These are phyloP conservation scores for Penicillium sp. DNA, from an alignment of 2,329 filamentous ascomycete genomes.

Conservation along the genomic window DNA sequence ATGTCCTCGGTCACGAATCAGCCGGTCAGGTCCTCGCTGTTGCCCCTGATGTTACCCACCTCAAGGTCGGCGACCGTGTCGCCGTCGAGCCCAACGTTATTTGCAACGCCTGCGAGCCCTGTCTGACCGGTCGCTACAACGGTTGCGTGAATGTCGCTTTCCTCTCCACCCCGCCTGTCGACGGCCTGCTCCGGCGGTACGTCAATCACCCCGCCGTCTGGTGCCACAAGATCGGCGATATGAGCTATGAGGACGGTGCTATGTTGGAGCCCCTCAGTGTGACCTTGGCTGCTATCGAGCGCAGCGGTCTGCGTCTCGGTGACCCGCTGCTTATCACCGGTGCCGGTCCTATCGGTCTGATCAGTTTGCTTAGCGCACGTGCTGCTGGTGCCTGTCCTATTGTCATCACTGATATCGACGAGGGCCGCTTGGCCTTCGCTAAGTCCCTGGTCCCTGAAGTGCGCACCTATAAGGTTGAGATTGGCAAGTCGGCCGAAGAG, in stretches of 20 bases:
- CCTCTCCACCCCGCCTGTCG: conserved; percentile 80
- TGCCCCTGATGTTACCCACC: conserved; percentile 59
- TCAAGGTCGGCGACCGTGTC: conserved; percentile 80
- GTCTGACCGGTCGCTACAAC: conserved; percentile 87
- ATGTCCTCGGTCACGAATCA: conserved; percentile 90
- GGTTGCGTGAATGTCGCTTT: conserved; percentile 81
- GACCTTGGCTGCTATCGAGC: conserved; percentile 76
- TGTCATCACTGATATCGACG: conserved; percentile 90
- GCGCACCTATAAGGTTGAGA: conserved; percentile 55
- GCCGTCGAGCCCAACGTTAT: conserved; percentile 91
- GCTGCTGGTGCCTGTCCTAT: conserved; percentile 85
- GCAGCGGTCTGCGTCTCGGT: conserved; percentile 69
- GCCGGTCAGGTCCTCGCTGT: conserved; percentile 69
- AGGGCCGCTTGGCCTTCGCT: conserved; percentile 73
- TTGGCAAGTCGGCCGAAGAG: conserved; percentile 52
- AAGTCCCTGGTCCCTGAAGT: conserved; percentile 72
- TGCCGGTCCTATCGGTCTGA: conserved; percentile 85
- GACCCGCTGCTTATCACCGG: conserved; percentile 85
- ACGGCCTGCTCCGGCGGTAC: conserved; percentile 79
- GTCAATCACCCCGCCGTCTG: conserved; percentile 89
- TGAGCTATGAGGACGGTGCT: conserved; percentile 85
- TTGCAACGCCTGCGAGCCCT: conserved; percentile 82
- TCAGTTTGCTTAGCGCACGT: conserved; percentile 72
- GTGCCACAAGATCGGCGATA: conserved; percentile 91
- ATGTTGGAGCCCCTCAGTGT: conserved; percentile 85